Evolutionary conservation across 768 basidiomycete genomes (phyloP).

Genomic region (Rickenella mellea): DNA sequence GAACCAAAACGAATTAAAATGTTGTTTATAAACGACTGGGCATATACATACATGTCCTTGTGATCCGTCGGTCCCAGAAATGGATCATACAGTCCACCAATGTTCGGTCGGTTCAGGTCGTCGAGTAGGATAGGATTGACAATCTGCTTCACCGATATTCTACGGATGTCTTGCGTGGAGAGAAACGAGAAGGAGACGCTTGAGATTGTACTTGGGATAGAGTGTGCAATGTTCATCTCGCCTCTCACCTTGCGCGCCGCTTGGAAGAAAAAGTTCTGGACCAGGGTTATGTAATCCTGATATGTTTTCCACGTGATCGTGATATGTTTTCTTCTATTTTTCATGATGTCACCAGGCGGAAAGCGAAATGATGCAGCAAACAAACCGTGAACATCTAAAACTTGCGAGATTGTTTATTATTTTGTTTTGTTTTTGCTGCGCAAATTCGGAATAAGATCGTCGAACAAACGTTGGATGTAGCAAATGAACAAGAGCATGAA

Average conservation of each 20-base stretch:
- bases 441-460: no score
- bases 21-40: not conserved
- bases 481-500: not conserved
- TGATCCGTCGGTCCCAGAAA: constrained; percentile 84
- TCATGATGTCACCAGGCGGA: no score
- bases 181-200: constrained; percentile 92
- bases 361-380: no score
- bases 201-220: constrained; percentile 76
- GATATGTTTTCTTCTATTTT: no score
- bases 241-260: no score
- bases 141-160: constrained; percentile 97
- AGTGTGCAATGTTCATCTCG: constrained; percentile 82
- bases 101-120: constrained; percentile 85
- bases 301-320: no score
- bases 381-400: no score
- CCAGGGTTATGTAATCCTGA: no score
- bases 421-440: not conserved
- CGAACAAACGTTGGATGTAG: not conserved
- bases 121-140: constrained; percentile 89
- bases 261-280: no score
- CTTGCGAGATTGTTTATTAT: not conserved
- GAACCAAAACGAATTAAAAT: constrained; percentile 9
- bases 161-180: constrained; percentile 74
- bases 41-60: constrained; percentile 73
- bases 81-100: constrained; percentile 91